Percentiles rank a stretch among this genome's conserved stretches.
Conservation (phyloP, 768 basidiomycete genomes). For the Termitomyces titanicus region DNA sequence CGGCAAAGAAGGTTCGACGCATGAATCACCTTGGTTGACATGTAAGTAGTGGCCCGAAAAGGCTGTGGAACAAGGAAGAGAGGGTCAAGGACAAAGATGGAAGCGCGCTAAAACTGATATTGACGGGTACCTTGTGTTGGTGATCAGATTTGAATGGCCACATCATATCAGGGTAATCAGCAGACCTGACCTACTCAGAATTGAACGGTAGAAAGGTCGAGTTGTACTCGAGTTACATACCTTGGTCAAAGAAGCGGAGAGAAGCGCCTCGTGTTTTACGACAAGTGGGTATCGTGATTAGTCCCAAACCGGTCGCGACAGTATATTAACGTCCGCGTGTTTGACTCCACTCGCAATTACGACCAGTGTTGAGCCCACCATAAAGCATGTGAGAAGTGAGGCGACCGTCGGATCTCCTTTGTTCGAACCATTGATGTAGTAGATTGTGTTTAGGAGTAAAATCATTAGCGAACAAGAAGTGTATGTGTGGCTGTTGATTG, state of each 20-base stretch:
- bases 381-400: neutral
- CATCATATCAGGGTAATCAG: constrained; percentile 19
- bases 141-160: constrained; percentile 14
- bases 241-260: constrained; percentile 2
- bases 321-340: neutral
- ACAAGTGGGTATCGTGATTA: neutral
- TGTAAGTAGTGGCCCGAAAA: constrained; percentile 4
- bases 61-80: constrained; percentile 13
- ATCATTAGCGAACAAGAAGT: neutral
- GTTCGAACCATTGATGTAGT: neutral
- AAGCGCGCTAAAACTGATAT: constrained; percentile 10
- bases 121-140: constrained; percentile 4
- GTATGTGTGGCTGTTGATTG: neutral
- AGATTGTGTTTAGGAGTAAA: neutral
- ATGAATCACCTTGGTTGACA: constrained; percentile 4
- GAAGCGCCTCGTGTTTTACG: constrained; percentile 12
- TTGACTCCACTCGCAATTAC: neutral
- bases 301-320: neutral
- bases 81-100: constrained; percentile 3
- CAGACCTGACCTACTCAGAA: constrained; percentile 9
- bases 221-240: neutral
- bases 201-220: too few relatives aligned
- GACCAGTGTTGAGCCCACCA: neutral
- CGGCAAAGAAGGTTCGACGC: constrained; percentile 1
- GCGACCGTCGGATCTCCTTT: neutral